Conservation (phyloP, 1,139 yeast genomes). For the Candida frijolesensis region DNA sequence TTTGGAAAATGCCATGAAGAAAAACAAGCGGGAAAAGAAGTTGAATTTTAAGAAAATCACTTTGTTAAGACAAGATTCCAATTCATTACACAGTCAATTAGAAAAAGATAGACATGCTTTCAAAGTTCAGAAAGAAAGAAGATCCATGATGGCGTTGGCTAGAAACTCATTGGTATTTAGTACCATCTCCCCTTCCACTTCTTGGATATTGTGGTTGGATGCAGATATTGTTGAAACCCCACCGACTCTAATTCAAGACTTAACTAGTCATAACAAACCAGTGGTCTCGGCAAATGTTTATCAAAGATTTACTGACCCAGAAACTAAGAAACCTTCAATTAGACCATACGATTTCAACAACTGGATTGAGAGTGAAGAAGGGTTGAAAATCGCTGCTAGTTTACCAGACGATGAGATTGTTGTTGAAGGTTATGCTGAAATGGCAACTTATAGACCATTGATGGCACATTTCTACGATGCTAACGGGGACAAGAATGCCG, state of each 20-base stretch:
- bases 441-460: constrained; percentile 92
- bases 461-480: constrained; percentile 88
- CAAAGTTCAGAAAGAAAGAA: constrained; percentile 83
- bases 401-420: constrained; percentile 87
- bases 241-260: constrained; percentile 75
- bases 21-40: constrained; percentile 55
- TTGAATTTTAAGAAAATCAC: constrained; percentile 76
- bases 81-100: constrained; percentile 62
- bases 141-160: constrained; percentile 90
- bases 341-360: constrained; percentile 95
- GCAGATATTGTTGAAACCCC: constrained; percentile 93
- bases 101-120: constrained; percentile 79
- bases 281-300: constrained; percentile 90
- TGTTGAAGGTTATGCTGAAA: constrained; percentile 88
- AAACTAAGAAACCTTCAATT: constrained; percentile 56
- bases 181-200: constrained; percentile 83
- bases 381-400: constrained; percentile 67
- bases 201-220: constrained; percentile 97
- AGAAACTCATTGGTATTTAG: constrained; percentile 89
- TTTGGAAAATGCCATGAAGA: constrained; percentile 73
- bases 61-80: constrained; percentile 87
- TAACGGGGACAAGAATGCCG: constrained; percentile 58
- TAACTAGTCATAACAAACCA: constrained; percentile 85
- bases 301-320: constrained; percentile 72
- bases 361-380: constrained; percentile 93